Base-by-base conservation (phyloP, 345 rosid species). In the Lumnitzera littorea region DNA sequence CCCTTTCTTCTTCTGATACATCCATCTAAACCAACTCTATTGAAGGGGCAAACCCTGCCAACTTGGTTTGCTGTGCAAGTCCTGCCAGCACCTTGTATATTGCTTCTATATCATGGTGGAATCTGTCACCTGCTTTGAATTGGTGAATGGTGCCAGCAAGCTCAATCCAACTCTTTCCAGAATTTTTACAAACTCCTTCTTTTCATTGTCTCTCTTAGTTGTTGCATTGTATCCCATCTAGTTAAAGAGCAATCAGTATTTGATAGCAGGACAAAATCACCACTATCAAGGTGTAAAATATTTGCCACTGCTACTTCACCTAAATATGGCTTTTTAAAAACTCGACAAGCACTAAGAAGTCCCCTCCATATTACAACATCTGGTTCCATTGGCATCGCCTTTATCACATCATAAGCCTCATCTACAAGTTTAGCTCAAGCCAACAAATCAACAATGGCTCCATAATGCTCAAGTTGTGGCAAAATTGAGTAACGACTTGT, bases 311-410 rank as follows among this genome's bases (percentile, higher is more conserved):
- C 90, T 12, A 71, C 78, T 81, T 86, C 91, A 46, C 81, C 95
- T 2, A 88, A 57, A 53, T 77, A 74, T 0, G 75, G 77, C 46
- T 64, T 79, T 78, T 56, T 76, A 64, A 71, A 52, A 60, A 74
- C 79, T 74, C 85, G 82, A 24, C 87, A 82, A 65, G 91, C 87
- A 60, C 94, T 86, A 66, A 91, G 96, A 65, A 88, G 81, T 23
- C 84, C 71, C 76, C 98, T 83, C 98, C 98, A 91, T 56, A 84
- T 80, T 63, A 86, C 81, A 36, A 82, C 65, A 71, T 91, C 98
- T 0, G 98, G 89, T 63, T 84, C 76, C 52, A 82, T 71, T 0
- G 84, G 85, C 95, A 88, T 88, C 29, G 72, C 73, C 61, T 61
- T 64, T 62, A 86, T 80, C 72, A 83, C 56, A 20, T 76, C 80